Evolutionary conservation across 345 rosid species (phyloP), one percentile per base, ranked within the genome.

Genomic region (Gossypium arboreum): DNA sequence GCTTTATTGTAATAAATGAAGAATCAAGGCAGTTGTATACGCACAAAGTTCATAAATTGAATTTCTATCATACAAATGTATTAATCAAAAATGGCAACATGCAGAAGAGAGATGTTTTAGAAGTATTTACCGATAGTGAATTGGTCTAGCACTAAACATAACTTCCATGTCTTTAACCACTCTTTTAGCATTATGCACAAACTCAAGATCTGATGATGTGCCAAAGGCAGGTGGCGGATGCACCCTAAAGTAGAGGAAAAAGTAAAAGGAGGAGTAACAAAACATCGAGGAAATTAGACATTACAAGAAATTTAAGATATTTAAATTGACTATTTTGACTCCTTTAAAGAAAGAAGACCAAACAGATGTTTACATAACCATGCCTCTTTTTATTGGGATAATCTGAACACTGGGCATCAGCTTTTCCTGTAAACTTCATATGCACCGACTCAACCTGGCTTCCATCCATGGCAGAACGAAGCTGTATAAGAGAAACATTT

Each of bases 181-280:
- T 54, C 56, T 70, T 52, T 63, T 78, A 34, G 55, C 79, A 67
- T 78, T 87, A 77, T 72, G 41, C 27, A 41, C 39, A 62, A 73
- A 71, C 79, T 78, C 83, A 20, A 73, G 56, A 73, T 84, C 83
- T 68, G 85, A 58, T 50, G 82, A 78, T 54, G 82, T 76, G 73
- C 88, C 87, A 68, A 85, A 86, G 79, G 89, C 84, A 50, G 92
- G 83, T 10, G 84, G 83, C 59, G 89, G 88, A 78, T 85, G 85
- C 60, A 69, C 72, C 68, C 88, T 87, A 75, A 68, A 64, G 47
- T 13, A 68, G 51, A 16, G 57, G 57, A 68, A 15, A 64, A 58
- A 61, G 67, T 51, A 18, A 74, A 18, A 58, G 24, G 3, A 29
- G 72, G 54, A 10, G 72, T 7, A 48, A 68, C 0, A 2, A 25